Evolutionary conservation across 768 basidiomycete species (phyloP).

Genomic region (Tricholoma matsutake): DNA sequence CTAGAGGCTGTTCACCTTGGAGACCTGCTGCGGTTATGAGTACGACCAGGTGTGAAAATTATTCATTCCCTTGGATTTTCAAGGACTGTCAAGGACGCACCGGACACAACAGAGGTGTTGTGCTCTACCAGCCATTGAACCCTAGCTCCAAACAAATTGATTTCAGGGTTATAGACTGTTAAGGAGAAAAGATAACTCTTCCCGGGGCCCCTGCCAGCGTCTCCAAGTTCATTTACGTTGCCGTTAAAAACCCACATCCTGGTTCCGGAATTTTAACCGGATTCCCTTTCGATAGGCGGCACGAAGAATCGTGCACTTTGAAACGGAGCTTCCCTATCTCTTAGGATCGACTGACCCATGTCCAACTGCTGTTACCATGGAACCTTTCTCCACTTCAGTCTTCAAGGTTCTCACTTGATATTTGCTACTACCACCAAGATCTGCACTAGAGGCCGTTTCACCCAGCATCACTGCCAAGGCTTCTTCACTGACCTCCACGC

Average conservation of each 20-base stretch:
- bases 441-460: too few species aligned
- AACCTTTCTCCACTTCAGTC: too few species aligned
- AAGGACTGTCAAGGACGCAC: constrained; percentile 68
- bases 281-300: constrained; percentile 75
- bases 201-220: constrained; percentile 66
- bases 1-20: constrained; percentile 82
- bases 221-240: constrained; percentile 66
- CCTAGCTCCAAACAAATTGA: constrained; percentile 73
- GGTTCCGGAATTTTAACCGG: constrained; percentile 78
- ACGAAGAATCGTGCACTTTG: constrained; percentile 60
- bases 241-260: constrained; percentile 68
- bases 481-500: too few species aligned
- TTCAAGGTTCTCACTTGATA: too few species aligned
- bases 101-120: constrained; percentile 68
- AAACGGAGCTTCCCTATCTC: constrained; percentile 75
- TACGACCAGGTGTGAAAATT: constrained; percentile 69
- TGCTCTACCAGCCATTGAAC: constrained; percentile 71
- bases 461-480: too few species aligned
- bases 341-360: too few species aligned
- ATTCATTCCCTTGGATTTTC: constrained; percentile 75
- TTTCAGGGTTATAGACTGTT: constrained; percentile 72
- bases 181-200: constrained; percentile 81
- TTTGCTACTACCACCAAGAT: too few species aligned
- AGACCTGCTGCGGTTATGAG: constrained; percentile 80
- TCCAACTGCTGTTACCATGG: too few species aligned